Base-by-base conservation (phyloP, 163 green algal genomes). In the Scenedesmus sp. region DNA sequence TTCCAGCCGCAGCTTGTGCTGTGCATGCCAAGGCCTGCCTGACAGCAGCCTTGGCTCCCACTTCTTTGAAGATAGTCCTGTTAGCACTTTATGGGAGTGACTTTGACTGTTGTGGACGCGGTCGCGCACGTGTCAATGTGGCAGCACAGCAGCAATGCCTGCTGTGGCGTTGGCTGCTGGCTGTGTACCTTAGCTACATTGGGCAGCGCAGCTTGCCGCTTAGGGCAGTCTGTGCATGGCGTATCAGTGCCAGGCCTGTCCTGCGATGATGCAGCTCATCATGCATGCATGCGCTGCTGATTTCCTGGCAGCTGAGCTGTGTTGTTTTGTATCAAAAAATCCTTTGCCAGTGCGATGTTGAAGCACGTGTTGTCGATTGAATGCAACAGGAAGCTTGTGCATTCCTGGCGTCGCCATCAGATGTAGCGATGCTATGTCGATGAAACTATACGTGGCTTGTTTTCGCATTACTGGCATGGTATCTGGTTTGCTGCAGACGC, bases 31-130 rank as follows among this genome's bases (percentile, higher is more conserved):
- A 79, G 70, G 70, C 23, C 70, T 13, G 70, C 70, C 23, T 52
- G 23, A 79, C 70, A 79, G 70, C 70, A 79, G 70, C 70, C 70
- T 79, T 79, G 70, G 23, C 70, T 79, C 70, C 23, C 70, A 79
- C 70, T 46, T 73, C 5, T 15, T 52, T 13, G 66, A 76, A 52
- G 70, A 79, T 52, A 46, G 34, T 46, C 34, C 34, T 46, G 23
- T 52, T 79, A 13, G 5, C 3, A 0, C 70, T 79, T 20, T 79
- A 23, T 2, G 4, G 23, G 13, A 52, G 23, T 5, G 18, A 52
- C 5, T 52, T 2, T 52, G 70, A 4, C 12, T 23, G 2, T 52
- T 79, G 70, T 52, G 70, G 4, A 79, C 0, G 52, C 13, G 23
- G 23, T 79, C 23, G 70, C 70, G 46, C 70, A 79, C 5, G 23